Percentiles rank a stretch among this genome's conserved stretches.
These are phyloP conservation scores for Gracilaria caudata DNA, from an alignment of 23 red algal species.

Conservation along the genomic window DNA sequence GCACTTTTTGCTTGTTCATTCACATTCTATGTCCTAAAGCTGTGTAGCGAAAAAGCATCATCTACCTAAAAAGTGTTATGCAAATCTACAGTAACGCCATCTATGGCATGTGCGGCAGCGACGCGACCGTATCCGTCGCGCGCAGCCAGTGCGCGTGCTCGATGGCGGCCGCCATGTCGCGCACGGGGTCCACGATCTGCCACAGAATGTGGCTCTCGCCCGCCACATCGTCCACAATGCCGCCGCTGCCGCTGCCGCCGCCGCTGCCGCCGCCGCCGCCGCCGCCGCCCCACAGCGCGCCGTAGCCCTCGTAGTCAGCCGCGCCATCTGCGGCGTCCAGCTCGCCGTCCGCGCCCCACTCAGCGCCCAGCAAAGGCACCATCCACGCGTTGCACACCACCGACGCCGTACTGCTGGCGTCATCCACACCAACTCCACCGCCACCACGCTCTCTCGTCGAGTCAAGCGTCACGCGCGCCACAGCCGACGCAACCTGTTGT, in stretches of 20 bases:
- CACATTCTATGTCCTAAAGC: no score
- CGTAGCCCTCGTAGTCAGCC: background rate
- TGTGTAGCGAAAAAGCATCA: no score
- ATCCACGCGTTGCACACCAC: background rate
- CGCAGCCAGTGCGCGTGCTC: background rate
- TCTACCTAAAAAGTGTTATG: no score
- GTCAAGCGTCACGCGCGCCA: no score
- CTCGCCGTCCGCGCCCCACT: background rate
- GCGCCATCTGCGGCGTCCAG: background rate
- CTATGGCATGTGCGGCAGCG: background rate
- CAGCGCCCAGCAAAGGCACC: background rate
- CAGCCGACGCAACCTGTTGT: no score
- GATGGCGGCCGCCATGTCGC: background rate
- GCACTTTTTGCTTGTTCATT: no score
- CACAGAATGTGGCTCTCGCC: background rate
- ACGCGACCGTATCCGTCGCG: background rate
- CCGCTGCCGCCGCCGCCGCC: constrained; percentile 2
- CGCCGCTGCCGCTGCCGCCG: background rate
- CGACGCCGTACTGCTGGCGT: no score
- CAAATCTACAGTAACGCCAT: no score
- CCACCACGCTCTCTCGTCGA: no score
- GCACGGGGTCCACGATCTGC: background rate
- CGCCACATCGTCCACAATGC: background rate
- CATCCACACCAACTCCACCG: no score
- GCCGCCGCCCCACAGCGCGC: background rate